Evolutionary conservation across 148 eudicot species (phyloP).

Genomic region (Rhododendron kiyosumense): DNA sequence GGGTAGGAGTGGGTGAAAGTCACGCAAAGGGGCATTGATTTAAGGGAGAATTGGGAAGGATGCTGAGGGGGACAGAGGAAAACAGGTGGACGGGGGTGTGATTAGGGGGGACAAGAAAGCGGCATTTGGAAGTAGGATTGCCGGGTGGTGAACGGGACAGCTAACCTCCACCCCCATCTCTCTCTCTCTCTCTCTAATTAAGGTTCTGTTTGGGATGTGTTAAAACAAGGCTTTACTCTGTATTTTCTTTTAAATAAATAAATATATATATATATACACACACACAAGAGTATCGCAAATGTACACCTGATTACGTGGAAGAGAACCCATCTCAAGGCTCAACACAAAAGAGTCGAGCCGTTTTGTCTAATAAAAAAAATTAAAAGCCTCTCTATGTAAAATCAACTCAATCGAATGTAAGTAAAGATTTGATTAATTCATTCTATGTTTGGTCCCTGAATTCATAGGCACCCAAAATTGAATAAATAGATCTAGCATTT

Average conservation of each 20-base stretch:
- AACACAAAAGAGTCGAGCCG: no score
- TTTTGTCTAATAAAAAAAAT: no score
- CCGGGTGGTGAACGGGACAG: slow-evolving; percentile 41
- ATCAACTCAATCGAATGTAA: not conserved
- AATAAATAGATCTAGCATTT: no score
- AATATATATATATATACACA: no score
- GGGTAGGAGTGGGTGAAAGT: slow-evolving; percentile 7
- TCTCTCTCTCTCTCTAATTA: not conserved
- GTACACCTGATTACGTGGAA: no score
- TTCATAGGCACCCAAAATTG: not conserved
- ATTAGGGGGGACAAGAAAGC: slow-evolving; percentile 50
- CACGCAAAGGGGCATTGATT: slow-evolving; percentile 12
- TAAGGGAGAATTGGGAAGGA: not conserved
- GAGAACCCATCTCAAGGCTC: no score
- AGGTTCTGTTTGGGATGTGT: not conserved
- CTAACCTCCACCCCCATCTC: slow-evolving; percentile 11
- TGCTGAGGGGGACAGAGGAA: slow-evolving; percentile 29
- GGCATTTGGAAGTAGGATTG: slow-evolving; percentile 35
- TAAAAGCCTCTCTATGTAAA: no score
- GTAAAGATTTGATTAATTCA: no score
- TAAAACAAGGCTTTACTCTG: not conserved
- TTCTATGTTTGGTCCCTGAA: no score
- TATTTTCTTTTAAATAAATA: no score
- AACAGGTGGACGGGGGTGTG: slow-evolving; percentile 22
- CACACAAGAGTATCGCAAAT: no score